Evolutionary conservation across 148 eudicot genomes (phyloP), one percentile per base, ranked within the genome.

Genomic region (Amaranthus hypochondriacus): DNA sequence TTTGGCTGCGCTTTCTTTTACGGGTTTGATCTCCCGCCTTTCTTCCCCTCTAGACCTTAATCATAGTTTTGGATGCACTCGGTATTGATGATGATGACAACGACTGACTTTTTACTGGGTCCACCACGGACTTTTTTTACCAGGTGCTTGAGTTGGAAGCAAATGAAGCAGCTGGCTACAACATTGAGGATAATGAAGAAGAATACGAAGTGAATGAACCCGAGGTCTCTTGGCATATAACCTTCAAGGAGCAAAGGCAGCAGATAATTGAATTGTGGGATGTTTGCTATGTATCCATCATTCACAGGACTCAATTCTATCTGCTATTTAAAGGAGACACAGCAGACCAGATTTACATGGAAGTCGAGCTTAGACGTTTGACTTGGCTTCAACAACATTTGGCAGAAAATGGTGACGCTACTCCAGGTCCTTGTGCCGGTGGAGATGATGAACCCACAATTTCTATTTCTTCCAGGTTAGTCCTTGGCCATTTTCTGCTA

Each of bases 271-370:
- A 92, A 76, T 71, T 92, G 73, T 92, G 98, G 98, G 90, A 92
- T 78, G 76, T 82, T 62, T 90, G 98, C 73, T 76, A 75, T 77
- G 98, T 92, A n/a, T 89, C 98, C 52, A 87, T 90, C 61, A 90
- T 90, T 78, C 98, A 92, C 84, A 85, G 98, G 79, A 87, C 96
- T 51, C 98, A 90, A 52, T 92, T 92, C 68, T 92, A 90, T 80
- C 81, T 90, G 64, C 69, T 92, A 44, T 92, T 92, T 56, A 90
- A 92, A 75, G 96, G 93, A 9, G 98, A 90, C 68, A 80, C 86
- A 66, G 91, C 96, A 49, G 98, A 92, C 71, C 90, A 90, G 76
- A 92, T 92, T 44, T 92, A 92, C 76, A 70, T 92, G 87, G 98
- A 90, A 86, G 96, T 92, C 10, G 98, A 92, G 76, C 91, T 92